Evolutionary conservation across 148 eudicot genomes (phyloP), one percentile per base, ranked within the genome.

Genomic region (Arbutus unedo): DNA sequence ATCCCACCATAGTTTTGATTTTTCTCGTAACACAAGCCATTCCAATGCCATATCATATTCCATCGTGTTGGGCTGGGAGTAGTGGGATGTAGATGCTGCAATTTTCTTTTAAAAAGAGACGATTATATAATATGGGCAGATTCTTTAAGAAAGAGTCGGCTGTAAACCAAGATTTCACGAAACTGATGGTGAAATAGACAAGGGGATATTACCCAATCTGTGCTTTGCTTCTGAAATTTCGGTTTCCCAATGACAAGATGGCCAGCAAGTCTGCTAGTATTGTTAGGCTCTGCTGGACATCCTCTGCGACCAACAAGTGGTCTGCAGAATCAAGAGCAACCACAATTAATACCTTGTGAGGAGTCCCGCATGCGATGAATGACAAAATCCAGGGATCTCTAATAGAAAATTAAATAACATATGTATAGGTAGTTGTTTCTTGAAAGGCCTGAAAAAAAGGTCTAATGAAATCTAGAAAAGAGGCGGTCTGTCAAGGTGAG

Each of bases 81-180:
- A 91, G 81, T 92, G 98, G 38, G 98, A 91, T 55, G 98, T 92
- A 1, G 92, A 89, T 45, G 87, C 91, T 6, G 88, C 89, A 15
- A 84, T 85, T 80, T 48, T 86, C 93, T 90, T 45, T 54, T 7
- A 18, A 64, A 76, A 21, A 62, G 53, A 49, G 6, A 82, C 21
- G 16, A 54, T 68, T 7, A 6, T 57, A 3, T 5, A 50, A 4
- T 43, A 50, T 60, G 13, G 51, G 45, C 55, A 81, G 16, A 43
- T 56, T 19, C n/a, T 50, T 51, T 10, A 54, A 41, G 53, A 83
- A 79, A 80, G 8, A 70, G 60, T 60, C 64, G 66, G 25, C 23
- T 62, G 51, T n/a, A 14, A 80, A 44, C 8, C 31, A 67, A 15
- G 45, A 23, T 43, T n/a, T 60, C 8, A 64, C 9, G 41, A 47